Evolutionary conservation across 2,329 filamentous ascomycete species (phyloP).

Genomic region (Elsinoe batatas): DNA sequence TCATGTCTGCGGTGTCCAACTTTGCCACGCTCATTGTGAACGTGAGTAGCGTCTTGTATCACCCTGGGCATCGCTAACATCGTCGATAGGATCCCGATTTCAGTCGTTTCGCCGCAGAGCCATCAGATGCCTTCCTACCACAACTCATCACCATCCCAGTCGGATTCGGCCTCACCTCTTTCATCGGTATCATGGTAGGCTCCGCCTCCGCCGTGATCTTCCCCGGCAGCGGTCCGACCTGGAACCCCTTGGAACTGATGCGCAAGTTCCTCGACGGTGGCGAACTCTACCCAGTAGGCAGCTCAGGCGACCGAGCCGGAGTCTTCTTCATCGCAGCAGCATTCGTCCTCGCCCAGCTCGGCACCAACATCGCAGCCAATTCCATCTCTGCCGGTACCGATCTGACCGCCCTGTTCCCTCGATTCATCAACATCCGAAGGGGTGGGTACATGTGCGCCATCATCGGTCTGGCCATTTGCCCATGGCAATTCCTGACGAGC

Average conservation of each 20-base stretch:
- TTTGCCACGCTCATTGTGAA: slow-evolving; percentile 78
- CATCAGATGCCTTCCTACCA: slow-evolving; percentile 66
- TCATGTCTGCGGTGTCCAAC: slow-evolving; percentile 85
- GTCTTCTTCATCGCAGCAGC: slow-evolving; percentile 40
- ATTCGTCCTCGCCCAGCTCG: slow-evolving; percentile 41
- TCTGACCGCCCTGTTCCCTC: slow-evolving; percentile 42
- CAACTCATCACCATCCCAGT: slow-evolving; percentile 46
- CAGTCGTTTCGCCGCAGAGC: slow-evolving; percentile 68
- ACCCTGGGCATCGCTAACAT: neutral
- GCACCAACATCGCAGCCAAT: slow-evolving; percentile 71
- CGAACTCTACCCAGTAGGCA: slow-evolving; percentile 18
- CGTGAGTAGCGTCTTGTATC: slow-evolving; percentile 30
- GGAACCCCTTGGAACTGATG: slow-evolving; percentile 35
- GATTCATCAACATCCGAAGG: slow-evolving; percentile 60
- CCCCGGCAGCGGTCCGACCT: slow-evolving; percentile 53
- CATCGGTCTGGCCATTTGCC: slow-evolving; percentile 76
- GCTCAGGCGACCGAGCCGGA: slow-evolving; percentile 38
- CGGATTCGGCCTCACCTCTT: slow-evolving; percentile 15
- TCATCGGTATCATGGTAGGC: slow-evolving; percentile 27
- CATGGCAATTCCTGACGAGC: slow-evolving; percentile 65
- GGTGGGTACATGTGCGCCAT: slow-evolving; percentile 77
- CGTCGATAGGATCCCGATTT: slow-evolving; percentile 50
- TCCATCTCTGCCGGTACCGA: slow-evolving; percentile 46
- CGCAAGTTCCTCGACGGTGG: slow-evolving; percentile 33
- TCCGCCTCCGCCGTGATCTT: slow-evolving; percentile 29